Percentiles rank a stretch among this genome's conserved stretches.
Evolutionary conservation across 1,284 basidiomycete species (phyloP).

Genomic region (Sanghuangporus baumii): DNA sequence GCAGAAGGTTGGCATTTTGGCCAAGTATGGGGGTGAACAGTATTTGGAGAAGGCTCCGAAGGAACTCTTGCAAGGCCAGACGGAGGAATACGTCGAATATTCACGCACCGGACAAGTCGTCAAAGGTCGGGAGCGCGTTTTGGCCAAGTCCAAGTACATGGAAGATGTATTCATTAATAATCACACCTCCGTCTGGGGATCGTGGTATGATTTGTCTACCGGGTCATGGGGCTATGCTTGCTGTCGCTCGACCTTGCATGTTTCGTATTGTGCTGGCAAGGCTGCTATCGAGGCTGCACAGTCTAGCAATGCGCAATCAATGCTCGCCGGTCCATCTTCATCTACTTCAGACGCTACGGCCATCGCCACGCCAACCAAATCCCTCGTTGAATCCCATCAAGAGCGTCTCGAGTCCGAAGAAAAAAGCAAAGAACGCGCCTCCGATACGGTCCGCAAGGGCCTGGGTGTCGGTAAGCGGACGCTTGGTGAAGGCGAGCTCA

Average conservation of each 20-base stretch:
- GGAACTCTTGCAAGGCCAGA: slow-evolving; percentile 90
- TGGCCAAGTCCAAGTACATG: slow-evolving; percentile 85
- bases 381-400: slow-evolving; percentile 20
- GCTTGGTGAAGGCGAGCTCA: slow-evolving; percentile 70
- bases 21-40: slow-evolving; percentile 91
- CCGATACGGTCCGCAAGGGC: slow-evolving; percentile 35
- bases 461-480: slow-evolving; percentile 54
- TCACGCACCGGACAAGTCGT: slow-evolving; percentile 87
- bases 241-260: slow-evolving; percentile 83
- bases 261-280: slow-evolving; percentile 90
- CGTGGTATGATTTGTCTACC: slow-evolving; percentile 76
- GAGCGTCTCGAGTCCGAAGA: slow-evolving; percentile 28
- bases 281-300: slow-evolving; percentile 79
- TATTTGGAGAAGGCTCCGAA: slow-evolving; percentile 85
- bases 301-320: slow-evolving; percentile 63
- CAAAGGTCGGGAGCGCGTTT: slow-evolving; percentile 86
- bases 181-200: slow-evolving; percentile 93
- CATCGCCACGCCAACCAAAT: slow-evolving; percentile 22
- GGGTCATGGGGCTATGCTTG: slow-evolving; percentile 92
- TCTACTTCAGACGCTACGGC: slow-evolving; percentile 23
- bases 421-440: slow-evolving; percentile 26
- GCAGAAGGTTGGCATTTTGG: slow-evolving; percentile 81
- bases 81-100: slow-evolving; percentile 97
- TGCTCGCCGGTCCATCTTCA: slow-evolving; percentile 46
- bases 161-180: slow-evolving; percentile 96